Base-by-base conservation (phyloP, 2,329 filamentous ascomycete genomes). In the Fusarium nurragi region DNA sequence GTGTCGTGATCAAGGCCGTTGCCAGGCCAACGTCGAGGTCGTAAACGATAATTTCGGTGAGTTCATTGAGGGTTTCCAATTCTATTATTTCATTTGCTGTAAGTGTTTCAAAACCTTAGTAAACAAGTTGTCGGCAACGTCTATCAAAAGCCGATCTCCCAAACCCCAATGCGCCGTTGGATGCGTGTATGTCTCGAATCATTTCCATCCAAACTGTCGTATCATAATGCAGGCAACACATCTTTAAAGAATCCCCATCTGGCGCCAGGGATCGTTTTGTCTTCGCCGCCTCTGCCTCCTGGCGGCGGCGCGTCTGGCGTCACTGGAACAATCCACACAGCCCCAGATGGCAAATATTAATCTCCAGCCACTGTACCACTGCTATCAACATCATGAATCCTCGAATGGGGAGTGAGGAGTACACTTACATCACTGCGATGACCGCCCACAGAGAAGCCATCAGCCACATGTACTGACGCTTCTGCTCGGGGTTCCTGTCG, bases 281-380 rank as follows among this genome's bases (percentile, higher is more conserved):
- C 46, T 57, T 4, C 61, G 52, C 28, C 69, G 54, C 49, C 64
- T 57, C 28, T 59, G 40, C 45, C 55, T 68, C 40, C 60, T 64
- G 21, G 32, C 51, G 19, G 64, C 60, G 30, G 57, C 64, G n/a
- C 67, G 57, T 39, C 62, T 68, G 19, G 67, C 62, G 19, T 72
- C 69, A 4, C 62, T 64, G 8, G 71, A 73, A 36, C 70, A 72
- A 25, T 74, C 72, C 6, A 68, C 57, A 46, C 73, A 75, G 2
- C 70, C 73, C 69, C 72, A 73, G n/a, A 74, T 12, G 2, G 67
- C 59, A 55, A 74, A 73, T n/a, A 73, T 32, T 25, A 73, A 54
- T 40, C 74, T 65, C 68, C 71, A 73, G 10, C 54, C 53, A 16
- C 74, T 76, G 7, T 19, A 26, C 32, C 45, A 59, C 6, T 11